Evolutionary conservation across 2,329 filamentous ascomycete species (phyloP).

Genomic region (Coniochaeta sp.): DNA sequence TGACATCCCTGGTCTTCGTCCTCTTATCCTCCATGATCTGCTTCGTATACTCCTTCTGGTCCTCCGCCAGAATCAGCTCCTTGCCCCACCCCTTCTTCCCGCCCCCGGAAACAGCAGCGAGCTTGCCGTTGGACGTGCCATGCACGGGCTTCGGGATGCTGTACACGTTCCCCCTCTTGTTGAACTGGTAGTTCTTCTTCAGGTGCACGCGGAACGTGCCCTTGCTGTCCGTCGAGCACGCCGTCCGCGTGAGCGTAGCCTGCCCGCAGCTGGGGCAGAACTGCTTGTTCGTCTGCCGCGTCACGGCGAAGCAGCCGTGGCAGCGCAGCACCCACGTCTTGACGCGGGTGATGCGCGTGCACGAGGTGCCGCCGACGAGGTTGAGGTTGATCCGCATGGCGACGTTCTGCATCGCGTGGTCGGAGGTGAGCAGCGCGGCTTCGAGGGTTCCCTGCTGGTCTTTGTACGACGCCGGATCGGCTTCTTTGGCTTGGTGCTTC

Average conservation of each 20-base stretch:
- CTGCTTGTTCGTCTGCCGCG: conserved; percentile 77
- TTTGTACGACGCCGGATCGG: conserved; percentile 36
- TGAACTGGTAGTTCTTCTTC: conserved; percentile 94
- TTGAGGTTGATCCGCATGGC: conserved; percentile 84
- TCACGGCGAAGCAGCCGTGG: conserved; percentile 85
- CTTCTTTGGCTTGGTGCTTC: conserved; percentile 68
- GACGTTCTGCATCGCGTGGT: conserved; percentile 98
- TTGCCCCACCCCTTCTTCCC: conserved; percentile 85
- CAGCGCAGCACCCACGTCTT: conserved; percentile 88
- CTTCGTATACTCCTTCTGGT: conserved; percentile 85
- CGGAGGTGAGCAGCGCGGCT: conserved; percentile 86
- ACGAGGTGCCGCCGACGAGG: conserved; percentile 35
- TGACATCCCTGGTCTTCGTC: conserved; percentile 68
- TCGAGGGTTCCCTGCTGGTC: conserved; percentile 61
- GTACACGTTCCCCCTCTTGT: conserved; percentile 85
- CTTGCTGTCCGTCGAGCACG: conserved; percentile 73
- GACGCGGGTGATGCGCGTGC: conserved; percentile 75
- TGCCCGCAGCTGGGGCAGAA: conserved; percentile 92
- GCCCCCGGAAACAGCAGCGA: conserved; percentile 53
- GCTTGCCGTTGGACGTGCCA: conserved; percentile 73
- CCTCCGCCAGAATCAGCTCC: conserved; percentile 79
- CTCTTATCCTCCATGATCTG: conserved; percentile 58
- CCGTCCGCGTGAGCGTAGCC: conserved; percentile 74
- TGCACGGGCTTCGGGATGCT: conserved; percentile 86
- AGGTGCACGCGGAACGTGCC: conserved; percentile 82